A percentile compares a stretch with the other conserved stretches of the same genome.
Conservation (phyloP, 345 rosid species). For the Euphorbia pulcherrima region DNA sequence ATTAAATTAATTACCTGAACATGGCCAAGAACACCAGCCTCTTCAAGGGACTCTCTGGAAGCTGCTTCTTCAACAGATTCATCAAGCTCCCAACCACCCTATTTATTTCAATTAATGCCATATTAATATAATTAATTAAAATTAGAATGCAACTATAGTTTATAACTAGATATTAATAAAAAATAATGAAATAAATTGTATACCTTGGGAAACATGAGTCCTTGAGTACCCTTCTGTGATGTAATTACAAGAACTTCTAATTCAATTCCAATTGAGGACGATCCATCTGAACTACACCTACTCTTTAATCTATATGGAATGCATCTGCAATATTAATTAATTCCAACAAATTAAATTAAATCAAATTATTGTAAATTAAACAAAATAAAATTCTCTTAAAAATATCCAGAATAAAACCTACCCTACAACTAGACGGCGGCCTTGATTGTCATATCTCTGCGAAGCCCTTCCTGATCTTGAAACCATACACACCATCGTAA, state of each 20-base stretch:
- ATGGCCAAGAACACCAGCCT: constrained; percentile 78
- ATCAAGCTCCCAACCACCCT: constrained; percentile 98
- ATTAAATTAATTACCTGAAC: constrained; percentile 47
- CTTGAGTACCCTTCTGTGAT: constrained; percentile 67
- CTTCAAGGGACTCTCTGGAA: constrained; percentile 68
- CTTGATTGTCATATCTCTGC: constrained; percentile 62
- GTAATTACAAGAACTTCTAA: constrained; percentile 67
- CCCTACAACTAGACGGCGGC: constrained; percentile 91
- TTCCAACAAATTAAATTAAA: not conserved
- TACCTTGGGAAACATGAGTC: constrained; percentile 91
- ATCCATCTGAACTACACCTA: constrained; percentile 25
- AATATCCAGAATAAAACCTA: constrained; percentile 21
- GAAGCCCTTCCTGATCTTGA: constrained; percentile 68
- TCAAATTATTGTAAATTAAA: not conserved
- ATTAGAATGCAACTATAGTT: constrained; percentile 5
- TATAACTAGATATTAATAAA: not conserved
- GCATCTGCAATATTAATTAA: constrained; percentile 42
- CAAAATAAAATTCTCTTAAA: not conserved
- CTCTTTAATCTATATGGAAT: constrained; percentile 66
- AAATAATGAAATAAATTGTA: too few species aligned
- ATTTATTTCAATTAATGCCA: not conserved
- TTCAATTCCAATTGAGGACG: constrained; percentile 26
- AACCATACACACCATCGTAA: constrained; percentile 51
- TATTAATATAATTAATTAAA: too few species aligned
- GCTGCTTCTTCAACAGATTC: constrained; percentile 81